A percentile compares a stretch with the other conserved stretches of the same genome.
These are phyloP conservation scores for Saccharum hybrid DNA, from an alignment of 202 grass and related monocot genomes.

Conservation along the genomic window DNA sequence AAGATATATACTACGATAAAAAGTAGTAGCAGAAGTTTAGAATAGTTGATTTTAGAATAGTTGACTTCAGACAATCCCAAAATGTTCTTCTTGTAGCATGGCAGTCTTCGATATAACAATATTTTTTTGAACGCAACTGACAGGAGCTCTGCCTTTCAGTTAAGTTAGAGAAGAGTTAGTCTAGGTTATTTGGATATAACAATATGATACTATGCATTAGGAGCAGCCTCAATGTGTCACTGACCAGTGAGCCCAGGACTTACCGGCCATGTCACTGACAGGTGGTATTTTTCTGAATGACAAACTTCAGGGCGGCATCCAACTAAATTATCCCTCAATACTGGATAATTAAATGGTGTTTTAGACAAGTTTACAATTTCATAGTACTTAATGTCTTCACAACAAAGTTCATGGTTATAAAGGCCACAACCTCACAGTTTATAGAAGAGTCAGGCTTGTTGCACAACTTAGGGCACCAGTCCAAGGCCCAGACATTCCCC, in stretches of 20 bases:
- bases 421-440: conserved; percentile 73
- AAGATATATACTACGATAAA: background rate
- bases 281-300: conserved; percentile 4
- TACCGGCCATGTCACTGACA: conserved; percentile 4
- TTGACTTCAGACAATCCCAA: background rate
- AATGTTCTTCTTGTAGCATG: background rate
- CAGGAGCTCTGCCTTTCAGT: background rate
- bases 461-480: conserved; percentile 74
- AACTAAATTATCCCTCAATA: conserved; percentile 34
- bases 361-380: conserved; percentile 11
- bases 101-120: background rate
- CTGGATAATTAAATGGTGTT: background rate
- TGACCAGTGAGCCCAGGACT: background rate
- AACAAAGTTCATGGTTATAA: conserved; percentile 35
- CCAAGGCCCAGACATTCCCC: conserved; percentile 89
- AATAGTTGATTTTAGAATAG: background rate
- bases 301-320: conserved; percentile 22
- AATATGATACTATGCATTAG: background rate
- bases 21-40: background rate
- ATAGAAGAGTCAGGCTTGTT: conserved; percentile 56
- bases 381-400: background rate
- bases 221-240: background rate
- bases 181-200: background rate
- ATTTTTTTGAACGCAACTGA: background rate
- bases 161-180: background rate